A percentile compares a stretch with the other conserved stretches of the same genome.
These are phyloP conservation scores for Murraya paniculata DNA, from an alignment of 345 rosid species.

Conservation along the genomic window DNA sequence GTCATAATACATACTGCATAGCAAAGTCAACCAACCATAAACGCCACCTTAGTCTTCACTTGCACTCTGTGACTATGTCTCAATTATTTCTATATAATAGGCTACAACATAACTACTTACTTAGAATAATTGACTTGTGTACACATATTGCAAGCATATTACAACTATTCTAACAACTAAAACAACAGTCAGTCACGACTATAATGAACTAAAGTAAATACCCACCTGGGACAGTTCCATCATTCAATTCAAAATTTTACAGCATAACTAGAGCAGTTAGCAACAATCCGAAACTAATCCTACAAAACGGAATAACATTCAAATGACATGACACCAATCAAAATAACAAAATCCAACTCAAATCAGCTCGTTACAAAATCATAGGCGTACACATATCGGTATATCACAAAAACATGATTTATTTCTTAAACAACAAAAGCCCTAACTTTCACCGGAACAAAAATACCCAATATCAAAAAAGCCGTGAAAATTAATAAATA, in stretches of 20 bases:
- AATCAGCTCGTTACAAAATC: neutral
- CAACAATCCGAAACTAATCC: neutral
- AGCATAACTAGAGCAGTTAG: neutral
- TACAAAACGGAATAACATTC: neutral
- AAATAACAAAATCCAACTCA: neutral
- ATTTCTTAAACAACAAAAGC: neutral
- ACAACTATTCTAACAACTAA: neutral
- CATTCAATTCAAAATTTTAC: neutral
- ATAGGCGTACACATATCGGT: neutral
- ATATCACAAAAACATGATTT: neutral
- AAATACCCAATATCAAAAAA: neutral
- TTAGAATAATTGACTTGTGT: neutral
- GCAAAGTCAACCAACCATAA: neutral
- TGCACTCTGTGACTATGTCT: neutral
- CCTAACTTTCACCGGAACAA: neutral
- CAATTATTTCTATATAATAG: no score
- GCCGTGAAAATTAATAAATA: neutral
- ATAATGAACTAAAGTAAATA: neutral
- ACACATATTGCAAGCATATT: neutral
- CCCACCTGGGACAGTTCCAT: neutral
- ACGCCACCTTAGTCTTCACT: neutral
- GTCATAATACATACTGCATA: neutral
- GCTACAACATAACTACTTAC: neutral
- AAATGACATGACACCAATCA: neutral
- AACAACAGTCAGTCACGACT: neutral